Evolutionary conservation across 2,329 filamentous ascomycete genomes (phyloP).

Genomic region (Fusarium albidum): DNA sequence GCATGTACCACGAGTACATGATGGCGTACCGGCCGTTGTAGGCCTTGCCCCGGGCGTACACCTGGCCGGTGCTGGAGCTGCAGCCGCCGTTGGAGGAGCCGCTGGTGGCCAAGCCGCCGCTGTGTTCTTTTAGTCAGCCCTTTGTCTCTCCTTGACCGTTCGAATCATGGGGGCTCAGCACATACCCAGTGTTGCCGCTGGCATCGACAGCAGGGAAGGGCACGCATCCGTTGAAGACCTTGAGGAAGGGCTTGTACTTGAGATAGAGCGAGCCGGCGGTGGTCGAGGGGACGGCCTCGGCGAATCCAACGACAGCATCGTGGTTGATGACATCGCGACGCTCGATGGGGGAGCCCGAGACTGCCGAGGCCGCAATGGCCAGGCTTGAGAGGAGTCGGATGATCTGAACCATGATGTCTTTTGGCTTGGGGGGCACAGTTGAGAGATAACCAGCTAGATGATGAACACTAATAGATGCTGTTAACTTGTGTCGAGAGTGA

Average conservation of each 20-base stretch:
- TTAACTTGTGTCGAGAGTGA: not conserved
- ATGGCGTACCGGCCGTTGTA: slow-evolving; percentile 47
- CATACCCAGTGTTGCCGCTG: slow-evolving; percentile 57
- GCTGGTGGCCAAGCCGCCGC: slow-evolving; percentile 46
- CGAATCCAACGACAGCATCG: slow-evolving; percentile 44
- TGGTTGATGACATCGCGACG: slow-evolving; percentile 42
- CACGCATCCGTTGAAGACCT: slow-evolving; percentile 67
- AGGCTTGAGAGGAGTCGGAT: slow-evolving; percentile 31
- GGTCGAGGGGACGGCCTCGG: slow-evolving; percentile 42
- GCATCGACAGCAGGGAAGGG: slow-evolving; percentile 69
- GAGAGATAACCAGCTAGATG: too few species aligned
- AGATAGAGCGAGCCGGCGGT: slow-evolving; percentile 41
- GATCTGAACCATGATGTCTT: slow-evolving; percentile 32
- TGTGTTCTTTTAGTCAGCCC: slow-evolving; percentile 10
- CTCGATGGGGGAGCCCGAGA: slow-evolving; percentile 37
- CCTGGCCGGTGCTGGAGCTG: slow-evolving; percentile 47
- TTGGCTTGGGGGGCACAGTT: not conserved
- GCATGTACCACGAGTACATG: slow-evolving; percentile 58
- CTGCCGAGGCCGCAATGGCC: slow-evolving; percentile 24
- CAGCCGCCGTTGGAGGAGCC: slow-evolving; percentile 45
- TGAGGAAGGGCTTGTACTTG: slow-evolving; percentile 48
- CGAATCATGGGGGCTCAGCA: not conserved
- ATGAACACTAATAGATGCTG: not conserved
- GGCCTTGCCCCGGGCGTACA: slow-evolving; percentile 47
- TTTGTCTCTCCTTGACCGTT: not conserved